phyloP scores from a whole-genome alignment of 2,329 filamentous ascomycete species.

The Fusarium multiceps region DNA sequence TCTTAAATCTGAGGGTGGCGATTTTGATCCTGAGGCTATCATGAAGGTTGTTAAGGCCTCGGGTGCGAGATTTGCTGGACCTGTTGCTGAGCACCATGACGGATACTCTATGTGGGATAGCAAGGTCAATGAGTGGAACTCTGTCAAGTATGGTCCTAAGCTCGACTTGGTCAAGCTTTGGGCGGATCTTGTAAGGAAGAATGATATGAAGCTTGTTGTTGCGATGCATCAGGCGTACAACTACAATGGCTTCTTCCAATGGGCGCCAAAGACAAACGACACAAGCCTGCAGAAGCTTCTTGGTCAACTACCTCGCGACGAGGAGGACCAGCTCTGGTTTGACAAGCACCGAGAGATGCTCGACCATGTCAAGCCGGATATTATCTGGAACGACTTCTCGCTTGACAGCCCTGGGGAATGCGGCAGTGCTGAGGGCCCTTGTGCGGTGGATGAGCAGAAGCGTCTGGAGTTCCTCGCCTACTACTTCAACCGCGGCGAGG shows the following conservation, averaged over 20 bases:
- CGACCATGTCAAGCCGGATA: constrained; percentile 17
- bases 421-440: background rate
- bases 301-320: background rate
- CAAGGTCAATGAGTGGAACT: constrained; percentile 24
- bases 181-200: constrained; percentile 8
- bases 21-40: constrained; percentile 14
- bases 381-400: constrained; percentile 23
- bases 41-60: constrained; percentile 15
- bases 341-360: constrained; percentile 23
- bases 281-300: constrained; percentile 9
- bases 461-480: constrained; percentile 10
- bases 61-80: constrained; percentile 17
- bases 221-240: constrained; percentile 30
- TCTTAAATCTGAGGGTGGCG: background rate
- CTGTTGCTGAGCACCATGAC: constrained; percentile 22
- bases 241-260: constrained; percentile 21
- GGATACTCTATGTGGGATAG: constrained; percentile 28
- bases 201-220: constrained; percentile 20
- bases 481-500: constrained; percentile 15
- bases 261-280: constrained; percentile 11
- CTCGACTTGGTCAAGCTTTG: constrained; percentile 15
- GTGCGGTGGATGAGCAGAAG: constrained; percentile 7
- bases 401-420: constrained; percentile 12
- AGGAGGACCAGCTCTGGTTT: constrained; percentile 9
- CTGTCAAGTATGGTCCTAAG: constrained; percentile 11